Evolutionary conservation across 495 filamentous ascomycete genomes (phyloP), one percentile per base, ranked within the genome.

Genomic region (Talaromyces liani): DNA sequence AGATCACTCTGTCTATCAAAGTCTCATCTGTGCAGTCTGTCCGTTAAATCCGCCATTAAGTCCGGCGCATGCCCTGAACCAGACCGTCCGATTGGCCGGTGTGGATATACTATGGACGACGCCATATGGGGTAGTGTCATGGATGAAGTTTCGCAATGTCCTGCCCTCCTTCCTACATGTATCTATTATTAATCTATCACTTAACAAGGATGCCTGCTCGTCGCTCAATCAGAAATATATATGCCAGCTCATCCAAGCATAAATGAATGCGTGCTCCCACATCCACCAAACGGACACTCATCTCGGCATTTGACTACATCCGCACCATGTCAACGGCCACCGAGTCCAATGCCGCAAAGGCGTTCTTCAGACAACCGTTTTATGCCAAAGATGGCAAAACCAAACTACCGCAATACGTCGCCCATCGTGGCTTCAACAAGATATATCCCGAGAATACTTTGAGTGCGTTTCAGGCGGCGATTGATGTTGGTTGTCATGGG

Each of bases 381-480:
- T 62, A 18, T 41, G 60, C 63, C 24, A 54, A 63, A 20, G 67
- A 66, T 59, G 69, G 69, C 27, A 58, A 59, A 27, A 67, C 36
- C 25, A 53, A 16, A 24, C 33, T 87, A 24, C 92, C 93, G 0
- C 91, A 93, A 63, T 82, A 84, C 22, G 94, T 97, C 65, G 89
- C 89, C 8, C 93, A 98, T 77, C 84, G 93, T 25, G 93, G 93
- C 2, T 94, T 87, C 77, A 93, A 89, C 68, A 85, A 82, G 0
- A 79, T 81, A 41, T 90, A 83, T 66, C 92, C 93, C 0, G 93
- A 98, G 75, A 98, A 98, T 72, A 88, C 90, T 2, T 84, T 97
- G 79, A 79, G 75, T 14, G 90, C 90, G 7, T 94, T 97, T 75
- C 74, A 78, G 49, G 86, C 78, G 3, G 93, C 93, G 4, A 79